Percentiles rank a stretch among this genome's conserved stretches.
Conservation (phyloP, 2,329 filamentous ascomycete species). For the Aschersonia sp. region DNA sequence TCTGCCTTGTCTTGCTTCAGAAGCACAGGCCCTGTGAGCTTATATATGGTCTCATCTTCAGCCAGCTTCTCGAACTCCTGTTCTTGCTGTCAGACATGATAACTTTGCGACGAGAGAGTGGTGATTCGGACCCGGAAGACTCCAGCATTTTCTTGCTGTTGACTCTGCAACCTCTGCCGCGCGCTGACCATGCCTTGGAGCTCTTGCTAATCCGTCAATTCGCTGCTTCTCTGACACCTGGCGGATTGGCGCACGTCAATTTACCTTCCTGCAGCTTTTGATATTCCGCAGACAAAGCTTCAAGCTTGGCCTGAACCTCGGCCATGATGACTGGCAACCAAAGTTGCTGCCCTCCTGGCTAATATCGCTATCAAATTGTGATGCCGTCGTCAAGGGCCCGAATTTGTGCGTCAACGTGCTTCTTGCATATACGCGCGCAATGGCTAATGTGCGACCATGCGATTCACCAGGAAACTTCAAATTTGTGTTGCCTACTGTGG, state of each 20-base stretch:
- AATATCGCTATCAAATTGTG: too few relatives aligned
- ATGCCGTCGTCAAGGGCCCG: too few relatives aligned
- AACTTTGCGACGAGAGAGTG: background rate
- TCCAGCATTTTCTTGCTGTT: conserved; percentile 81
- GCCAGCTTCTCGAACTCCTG: conserved; percentile 66
- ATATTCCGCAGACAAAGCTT: conserved; percentile 75
- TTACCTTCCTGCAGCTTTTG: conserved; percentile 72
- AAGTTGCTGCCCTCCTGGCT: background rate
- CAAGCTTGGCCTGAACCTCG: conserved; percentile 62
- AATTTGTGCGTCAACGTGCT: too few relatives aligned
- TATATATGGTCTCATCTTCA: conserved; percentile 85
- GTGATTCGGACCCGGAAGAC: conserved; percentile 55
- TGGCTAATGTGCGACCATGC: too few relatives aligned
- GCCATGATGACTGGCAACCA: conserved; percentile 34
- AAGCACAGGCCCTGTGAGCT: conserved; percentile 81
- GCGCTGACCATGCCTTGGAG: conserved; percentile 63
- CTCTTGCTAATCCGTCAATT: conserved; percentile 39
- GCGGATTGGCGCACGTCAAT: background rate
- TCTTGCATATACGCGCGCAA: too few relatives aligned
- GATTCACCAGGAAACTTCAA: too few relatives aligned
- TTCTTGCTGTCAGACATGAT: background rate
- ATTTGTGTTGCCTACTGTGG: too few relatives aligned
- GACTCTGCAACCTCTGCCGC: conserved; percentile 83
- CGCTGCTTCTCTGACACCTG: too few relatives aligned
- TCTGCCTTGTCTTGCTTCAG: conserved; percentile 90